A percentile compares a stretch with the other conserved stretches of the same genome.
These are phyloP conservation scores for Brasenia schreberi DNA, from an alignment of 164 flowering plant genomes.

Conservation along the genomic window DNA sequence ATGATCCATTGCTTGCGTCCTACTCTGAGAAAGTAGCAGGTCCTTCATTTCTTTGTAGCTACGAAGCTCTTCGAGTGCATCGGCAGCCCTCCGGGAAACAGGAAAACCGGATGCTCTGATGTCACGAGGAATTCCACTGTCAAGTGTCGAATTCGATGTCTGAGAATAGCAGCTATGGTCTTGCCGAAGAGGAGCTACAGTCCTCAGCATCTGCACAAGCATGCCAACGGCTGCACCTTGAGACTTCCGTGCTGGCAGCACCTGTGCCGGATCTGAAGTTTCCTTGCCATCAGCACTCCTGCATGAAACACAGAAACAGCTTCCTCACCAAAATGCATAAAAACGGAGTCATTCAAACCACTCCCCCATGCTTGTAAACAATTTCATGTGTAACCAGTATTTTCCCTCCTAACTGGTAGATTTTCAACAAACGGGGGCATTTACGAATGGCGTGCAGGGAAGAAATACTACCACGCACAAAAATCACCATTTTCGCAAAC, in stretches of 20 bases:
- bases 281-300: conserved; percentile 28
- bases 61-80: conserved; percentile 80
- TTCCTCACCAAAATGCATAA: no score
- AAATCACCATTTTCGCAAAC: no score
- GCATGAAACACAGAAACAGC: background rate
- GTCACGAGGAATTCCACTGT: conserved; percentile 23
- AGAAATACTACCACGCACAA: no score
- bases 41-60: conserved; percentile 70
- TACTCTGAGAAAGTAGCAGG: conserved; percentile 61
- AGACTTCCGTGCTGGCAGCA: conserved; percentile 36
- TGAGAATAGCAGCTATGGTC: conserved; percentile 49
- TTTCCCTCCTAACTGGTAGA: no score
- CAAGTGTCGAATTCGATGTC: conserved; percentile 27
- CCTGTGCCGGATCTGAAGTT: conserved; percentile 26
- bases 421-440: no score
- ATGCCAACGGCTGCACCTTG: conserved; percentile 81
- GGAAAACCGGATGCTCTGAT: conserved; percentile 36
- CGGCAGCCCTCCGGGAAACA: conserved; percentile 52
- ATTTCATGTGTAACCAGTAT: no score
- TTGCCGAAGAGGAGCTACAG: conserved; percentile 82
- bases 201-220: conserved; percentile 73
- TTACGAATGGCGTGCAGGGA: no score
- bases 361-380: no score
- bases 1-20: conserved; percentile 15
- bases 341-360: no score